Evolutionary conservation across 2,329 filamentous ascomycete genomes (phyloP).

Genomic region (Clarireedia homoeocarpa): DNA sequence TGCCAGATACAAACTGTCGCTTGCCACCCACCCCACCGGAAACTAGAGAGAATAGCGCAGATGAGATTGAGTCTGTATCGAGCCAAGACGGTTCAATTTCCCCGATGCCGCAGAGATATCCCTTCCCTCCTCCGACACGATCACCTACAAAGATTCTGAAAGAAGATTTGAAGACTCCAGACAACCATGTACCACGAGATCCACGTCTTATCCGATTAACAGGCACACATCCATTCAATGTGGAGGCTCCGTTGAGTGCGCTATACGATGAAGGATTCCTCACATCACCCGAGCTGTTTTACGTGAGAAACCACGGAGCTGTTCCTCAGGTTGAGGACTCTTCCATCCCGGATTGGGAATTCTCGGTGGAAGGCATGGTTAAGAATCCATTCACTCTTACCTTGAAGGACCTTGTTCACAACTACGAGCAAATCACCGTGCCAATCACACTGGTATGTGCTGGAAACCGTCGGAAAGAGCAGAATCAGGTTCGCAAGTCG

Average conservation of each 20-base stretch:
- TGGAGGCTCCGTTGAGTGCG: constrained; percentile 72
- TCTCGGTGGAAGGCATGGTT: constrained; percentile 77
- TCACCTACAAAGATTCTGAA: constrained; percentile 54
- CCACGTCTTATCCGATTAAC: constrained; percentile 77
- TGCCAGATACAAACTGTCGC: neutral
- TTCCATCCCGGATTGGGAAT: constrained; percentile 70
- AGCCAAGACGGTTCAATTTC: constrained; percentile 15
- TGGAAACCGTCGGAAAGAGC: constrained; percentile 86
- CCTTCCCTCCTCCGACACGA: constrained; percentile 59
- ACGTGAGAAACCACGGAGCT: constrained; percentile 82
- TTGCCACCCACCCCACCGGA: constrained; percentile 27
- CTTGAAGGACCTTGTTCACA: constrained; percentile 61
- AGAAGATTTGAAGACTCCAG: constrained; percentile 77
- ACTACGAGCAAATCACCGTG: constrained; percentile 76
- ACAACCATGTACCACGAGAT: constrained; percentile 73
- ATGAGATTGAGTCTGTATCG: constrained; percentile 17
- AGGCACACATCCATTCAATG: constrained; percentile 85
- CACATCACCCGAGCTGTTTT: constrained; percentile 81
- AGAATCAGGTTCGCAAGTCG: constrained; percentile 82
- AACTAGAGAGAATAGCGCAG: constrained; percentile 20
- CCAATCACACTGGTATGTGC: constrained; percentile 88
- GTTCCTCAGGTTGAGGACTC: constrained; percentile 70
- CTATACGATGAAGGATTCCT: constrained; percentile 77
- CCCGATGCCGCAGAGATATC: constrained; percentile 24
- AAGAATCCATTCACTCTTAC: constrained; percentile 66